Evolutionary conservation across 2,329 filamentous ascomycete genomes (phyloP), one percentile per base, ranked within the genome.

Genomic region (Alternaria brassicicola): DNA sequence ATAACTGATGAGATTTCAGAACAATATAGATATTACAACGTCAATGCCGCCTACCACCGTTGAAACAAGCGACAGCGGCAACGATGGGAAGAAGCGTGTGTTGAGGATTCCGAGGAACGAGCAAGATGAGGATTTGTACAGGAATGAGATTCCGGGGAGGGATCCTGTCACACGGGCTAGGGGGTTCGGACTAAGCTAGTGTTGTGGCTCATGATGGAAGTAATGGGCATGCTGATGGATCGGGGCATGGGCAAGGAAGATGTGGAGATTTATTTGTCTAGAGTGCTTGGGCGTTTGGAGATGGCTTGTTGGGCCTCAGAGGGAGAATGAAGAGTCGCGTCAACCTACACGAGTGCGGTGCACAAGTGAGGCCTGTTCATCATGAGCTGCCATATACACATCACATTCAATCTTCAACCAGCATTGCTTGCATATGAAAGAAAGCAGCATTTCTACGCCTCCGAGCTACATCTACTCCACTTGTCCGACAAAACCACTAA

Each of bases 1-100:
- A 56, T 61, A 42, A 69, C 71, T 75, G 66, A 75, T 66, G 70
- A 71, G 45, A 59, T 69, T 21, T 66, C 71, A 73, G 72, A 66
- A 52, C 69, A 70, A 57, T 68, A 65, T 64, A 69, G 64, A 51
- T 63, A 61, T 52, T 71, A 73, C 63, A 70, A 70, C 55, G 51
- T 66, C 56, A 25, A 66, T 41, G 55, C 55, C 13, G 26, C 58
- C 2, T 70, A 71, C 36, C 66, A 74, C 51, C 52, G 51, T 53
- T 67, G 59, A 64, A 13, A 43, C 52, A 8, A 8, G 31, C 15
- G 6, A n/a, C 17, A 7, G 17, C 6, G 15, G 31, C 31, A 15
- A n/a, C 3, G 15, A 7, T 5, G 8, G 21, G 3, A 10, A 25
- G 3, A 36, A 17, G 8, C 31, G 17, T 3, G 5, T 31, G 28